Base-by-base conservation (phyloP, 75 land plant genomes). In the Azolla pinnata region DNA sequence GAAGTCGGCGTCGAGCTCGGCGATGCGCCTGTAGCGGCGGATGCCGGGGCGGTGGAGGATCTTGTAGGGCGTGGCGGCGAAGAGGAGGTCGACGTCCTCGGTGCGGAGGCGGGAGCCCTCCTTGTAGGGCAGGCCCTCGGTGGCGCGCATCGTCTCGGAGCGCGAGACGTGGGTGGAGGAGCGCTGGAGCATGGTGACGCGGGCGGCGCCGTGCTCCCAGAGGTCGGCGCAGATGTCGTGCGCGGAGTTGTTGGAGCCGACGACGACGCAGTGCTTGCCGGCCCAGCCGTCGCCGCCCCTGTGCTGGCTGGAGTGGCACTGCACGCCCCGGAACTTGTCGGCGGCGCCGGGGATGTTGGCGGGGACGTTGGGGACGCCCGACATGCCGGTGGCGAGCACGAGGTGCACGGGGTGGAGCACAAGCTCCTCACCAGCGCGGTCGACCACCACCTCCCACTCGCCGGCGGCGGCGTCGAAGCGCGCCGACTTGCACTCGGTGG, bases 341-440 rank as follows among this genome's bases (percentile, higher is more conserved):
- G n/a, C n/a, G 59, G 9, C 9, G 12, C 34, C 4, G 59, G 59
- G 59, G 8, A 28, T 31, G n/a, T 27, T 7, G n/a, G n/a, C n/a
- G n/a, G 59, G 59, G 9, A 57, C 59, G 25, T 8, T 26, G 4
- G 59, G 59, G 17, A 57, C 8, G 5, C 59, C 59, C 14, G 59
- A 57, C 59, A 57, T 31, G 17, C 59, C 59, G 17, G 59, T 57
- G 7, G 59, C 59, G 10, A 57, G 59, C n/a, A 57, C 33, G 10
- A 57, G 59, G 17, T 57, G 59, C 18, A 21, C 28, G 34, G 59
- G 59, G 17, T 24, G 7, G 24, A 57, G 25, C 25, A 18, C 59
- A 7, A 57, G 12, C 33, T 28, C 59, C 59, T 57, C 18, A 5
- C 59, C 33, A 5, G 7, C 33, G 7, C 38, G 14, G 35, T 31